phyloP scores from a whole-genome alignment of 306 rosid genomes.

The Benincasa hispida region DNA sequence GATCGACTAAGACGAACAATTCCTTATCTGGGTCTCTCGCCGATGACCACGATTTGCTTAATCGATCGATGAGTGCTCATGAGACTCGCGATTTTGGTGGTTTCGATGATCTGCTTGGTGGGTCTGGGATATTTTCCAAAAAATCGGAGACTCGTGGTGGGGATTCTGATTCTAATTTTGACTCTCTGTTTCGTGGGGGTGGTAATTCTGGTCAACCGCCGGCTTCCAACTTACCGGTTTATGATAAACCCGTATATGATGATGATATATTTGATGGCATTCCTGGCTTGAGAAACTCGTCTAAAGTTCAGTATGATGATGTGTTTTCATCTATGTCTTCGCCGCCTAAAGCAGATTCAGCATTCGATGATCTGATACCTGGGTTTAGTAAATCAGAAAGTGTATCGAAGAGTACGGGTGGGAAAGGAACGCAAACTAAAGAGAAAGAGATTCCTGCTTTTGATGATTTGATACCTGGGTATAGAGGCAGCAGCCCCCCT shows the following conservation, averaged over 20 bases:
- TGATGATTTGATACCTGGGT: constrained; percentile 79
- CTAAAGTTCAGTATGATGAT: constrained; percentile 37
- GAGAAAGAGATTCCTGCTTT: constrained; percentile 37
- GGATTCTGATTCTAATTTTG: constrained; percentile 42
- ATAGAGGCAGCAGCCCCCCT: constrained; percentile 38
- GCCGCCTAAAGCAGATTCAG: constrained; percentile 29
- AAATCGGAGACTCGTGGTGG: constrained; percentile 36
- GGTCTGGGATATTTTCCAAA: constrained; percentile 17
- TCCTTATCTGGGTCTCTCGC: constrained; percentile 27
- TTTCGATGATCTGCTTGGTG: constrained; percentile 45
- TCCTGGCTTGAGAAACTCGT: constrained; percentile 64
- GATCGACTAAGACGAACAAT: constrained; percentile 35
- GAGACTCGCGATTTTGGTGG: constrained; percentile 26
- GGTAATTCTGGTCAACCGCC: constrained; percentile 28
- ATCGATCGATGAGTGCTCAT: constrained; percentile 26
- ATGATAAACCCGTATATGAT: constrained; percentile 69
- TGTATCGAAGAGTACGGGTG: constrained; percentile 32
- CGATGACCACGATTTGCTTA: constrained; percentile 39
- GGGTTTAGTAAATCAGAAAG: constrained; percentile 61
- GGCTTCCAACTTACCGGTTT: constrained; percentile 42
- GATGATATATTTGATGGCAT: constrained; percentile 85
- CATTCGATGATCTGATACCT: constrained; percentile 60
- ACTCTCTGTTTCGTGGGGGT: constrained; percentile 38
- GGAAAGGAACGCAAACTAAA: constrained; percentile 31
- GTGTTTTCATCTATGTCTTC: constrained; percentile 45